These are phyloP conservation scores for Plasmodium fragile DNA, from an alignment of 169 alveolate species.

Conservation along the genomic window DNA sequence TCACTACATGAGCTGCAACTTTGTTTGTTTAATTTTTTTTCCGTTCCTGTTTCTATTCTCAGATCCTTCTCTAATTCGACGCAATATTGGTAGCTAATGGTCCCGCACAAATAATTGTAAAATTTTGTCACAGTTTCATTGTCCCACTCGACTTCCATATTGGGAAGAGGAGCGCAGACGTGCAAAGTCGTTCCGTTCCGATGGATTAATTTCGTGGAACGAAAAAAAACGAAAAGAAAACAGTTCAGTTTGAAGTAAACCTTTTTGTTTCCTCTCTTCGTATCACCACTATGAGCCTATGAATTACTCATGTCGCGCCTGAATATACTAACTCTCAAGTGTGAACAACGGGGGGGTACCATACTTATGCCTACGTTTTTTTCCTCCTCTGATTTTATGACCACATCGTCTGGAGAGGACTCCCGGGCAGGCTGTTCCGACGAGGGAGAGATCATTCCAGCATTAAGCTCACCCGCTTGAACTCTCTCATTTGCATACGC, in stretches of 20 bases:
- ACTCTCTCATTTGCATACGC: not conserved
- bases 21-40: not conserved
- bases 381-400: not conserved
- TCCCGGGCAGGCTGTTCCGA: not conserved
- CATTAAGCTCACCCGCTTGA: not conserved
- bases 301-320: not conserved
- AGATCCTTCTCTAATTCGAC: constrained; percentile 55
- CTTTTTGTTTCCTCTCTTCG: not conserved
- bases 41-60: constrained; percentile 71
- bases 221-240: constrained; percentile 18
- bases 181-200: not conserved
- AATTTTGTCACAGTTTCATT: constrained; percentile 19
- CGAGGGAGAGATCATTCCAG: not conserved
- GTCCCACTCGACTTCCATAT: constrained; percentile 74
- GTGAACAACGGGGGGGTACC: not conserved
- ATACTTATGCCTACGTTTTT: not conserved
- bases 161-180: constrained; percentile 2
- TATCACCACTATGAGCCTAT: not conserved
- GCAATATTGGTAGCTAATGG: constrained; percentile 41
- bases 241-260: not conserved
- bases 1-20: not conserved
- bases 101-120: constrained; percentile 60
- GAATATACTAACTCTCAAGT: not conserved
- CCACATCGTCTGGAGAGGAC: not conserved
- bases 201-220: not conserved